These are phyloP conservation scores for Trypanosoma avium DNA, from an alignment of 208 protist genomes.

Conservation along the genomic window DNA sequence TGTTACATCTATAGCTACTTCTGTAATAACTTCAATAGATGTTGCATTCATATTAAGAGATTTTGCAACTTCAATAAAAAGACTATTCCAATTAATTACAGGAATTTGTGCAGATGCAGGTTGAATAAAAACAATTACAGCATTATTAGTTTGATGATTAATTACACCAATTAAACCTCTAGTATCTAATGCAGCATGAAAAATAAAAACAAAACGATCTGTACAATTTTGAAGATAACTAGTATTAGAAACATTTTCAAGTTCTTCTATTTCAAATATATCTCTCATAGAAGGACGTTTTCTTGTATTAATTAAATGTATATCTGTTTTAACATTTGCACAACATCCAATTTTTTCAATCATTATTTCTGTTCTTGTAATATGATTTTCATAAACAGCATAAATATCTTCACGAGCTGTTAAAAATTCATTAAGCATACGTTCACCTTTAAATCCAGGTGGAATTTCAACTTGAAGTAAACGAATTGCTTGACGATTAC, in stretches of 20 bases:
- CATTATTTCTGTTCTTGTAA: constrained; percentile 51
- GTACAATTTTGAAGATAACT: constrained; percentile 54
- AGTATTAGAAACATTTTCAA: constrained; percentile 37
- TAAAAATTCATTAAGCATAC: constrained; percentile 58
- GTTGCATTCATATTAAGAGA: constrained; percentile 31
- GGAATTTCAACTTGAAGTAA: constrained; percentile 61
- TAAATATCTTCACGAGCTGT: constrained; percentile 63
- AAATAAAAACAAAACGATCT: constrained; percentile 73
- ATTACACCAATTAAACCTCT: constrained; percentile 72
- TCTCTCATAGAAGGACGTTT: constrained; percentile 54
- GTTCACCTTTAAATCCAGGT: constrained; percentile 58
- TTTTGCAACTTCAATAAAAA: constrained; percentile 62
- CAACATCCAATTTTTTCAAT: constrained; percentile 75
- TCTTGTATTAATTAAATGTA: constrained; percentile 54
- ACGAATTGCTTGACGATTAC: constrained; percentile 32
- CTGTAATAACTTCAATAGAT: constrained; percentile 34
- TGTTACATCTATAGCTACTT: constrained; percentile 50
- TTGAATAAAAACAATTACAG: constrained; percentile 75
- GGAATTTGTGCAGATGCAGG: constrained; percentile 68
- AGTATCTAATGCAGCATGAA: constrained; percentile 65
- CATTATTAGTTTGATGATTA: constrained; percentile 50
- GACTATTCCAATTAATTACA: constrained; percentile 51
- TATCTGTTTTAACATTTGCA: constrained; percentile 40
- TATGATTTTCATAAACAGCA: constrained; percentile 74
- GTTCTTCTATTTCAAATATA: constrained; percentile 66